These are phyloP conservation scores for Irpex lacteus DNA, from an alignment of 1,284 basidiomycete species.

Conservation along the genomic window DNA sequence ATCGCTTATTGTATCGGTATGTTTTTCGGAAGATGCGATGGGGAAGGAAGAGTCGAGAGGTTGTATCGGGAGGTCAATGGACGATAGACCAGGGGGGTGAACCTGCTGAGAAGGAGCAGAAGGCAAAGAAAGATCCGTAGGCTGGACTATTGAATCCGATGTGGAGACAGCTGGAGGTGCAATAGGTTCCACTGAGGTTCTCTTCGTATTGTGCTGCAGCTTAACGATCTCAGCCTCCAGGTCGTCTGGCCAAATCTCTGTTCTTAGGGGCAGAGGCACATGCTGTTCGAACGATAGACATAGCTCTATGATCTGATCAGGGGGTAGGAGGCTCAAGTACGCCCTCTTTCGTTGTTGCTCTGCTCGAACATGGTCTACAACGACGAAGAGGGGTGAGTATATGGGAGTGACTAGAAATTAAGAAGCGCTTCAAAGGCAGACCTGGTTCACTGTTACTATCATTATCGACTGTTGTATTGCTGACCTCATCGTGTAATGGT, in stretches of 20 bases:
- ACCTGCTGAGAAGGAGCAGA: constrained; percentile 19
- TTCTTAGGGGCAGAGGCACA: constrained; percentile 56
- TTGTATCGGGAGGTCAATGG: constrained; percentile 7
- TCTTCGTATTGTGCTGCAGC: constrained; percentile 32
- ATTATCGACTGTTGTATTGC: neutral
- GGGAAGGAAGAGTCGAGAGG: constrained; percentile 8
- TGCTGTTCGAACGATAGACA: constrained; percentile 69
- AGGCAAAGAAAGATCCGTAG: neutral
- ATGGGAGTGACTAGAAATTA: neutral
- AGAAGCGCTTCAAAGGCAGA: neutral
- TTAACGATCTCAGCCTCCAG: constrained; percentile 58
- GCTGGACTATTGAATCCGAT: neutral
- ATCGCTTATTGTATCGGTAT: neutral
- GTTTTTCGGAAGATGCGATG: constrained; percentile 16
- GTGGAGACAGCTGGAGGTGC: neutral
- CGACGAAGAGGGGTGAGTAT: constrained; percentile 7
- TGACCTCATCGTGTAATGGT: neutral
- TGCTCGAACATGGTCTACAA: constrained; percentile 8
- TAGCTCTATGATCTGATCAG: constrained; percentile 70
- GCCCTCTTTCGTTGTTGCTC: constrained; percentile 42
- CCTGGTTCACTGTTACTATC: neutral
- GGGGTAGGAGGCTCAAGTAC: constrained; percentile 63
- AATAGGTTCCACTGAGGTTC: constrained; percentile 9
- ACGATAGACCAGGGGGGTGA: constrained; percentile 19
- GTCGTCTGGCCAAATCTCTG: constrained; percentile 66